A percentile compares a stretch with the other conserved stretches of the same genome.
Conservation (phyloP, 495 filamentous ascomycete genomes). For the Penicillium dipodomyicola region DNA sequence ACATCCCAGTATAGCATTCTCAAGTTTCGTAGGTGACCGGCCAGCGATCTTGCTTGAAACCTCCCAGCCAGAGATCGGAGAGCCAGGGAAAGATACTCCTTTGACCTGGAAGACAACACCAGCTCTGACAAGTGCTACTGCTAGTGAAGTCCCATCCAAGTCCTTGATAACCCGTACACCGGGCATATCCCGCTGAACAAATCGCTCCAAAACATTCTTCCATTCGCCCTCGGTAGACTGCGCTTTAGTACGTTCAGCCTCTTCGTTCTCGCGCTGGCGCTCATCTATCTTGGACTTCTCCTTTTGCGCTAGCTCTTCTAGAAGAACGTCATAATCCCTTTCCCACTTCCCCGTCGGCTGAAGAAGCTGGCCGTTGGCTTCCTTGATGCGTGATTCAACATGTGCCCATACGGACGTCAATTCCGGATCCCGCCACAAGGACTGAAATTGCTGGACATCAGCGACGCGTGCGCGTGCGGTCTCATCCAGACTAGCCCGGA, state of each 20-base stretch:
- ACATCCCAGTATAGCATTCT: conserved; percentile 33
- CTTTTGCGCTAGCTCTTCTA: conserved; percentile 31
- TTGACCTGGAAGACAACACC: conserved; percentile 38
- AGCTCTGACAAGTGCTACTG: conserved; percentile 33
- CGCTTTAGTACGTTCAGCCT: conserved; percentile 29
- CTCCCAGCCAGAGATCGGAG: conserved; percentile 33
- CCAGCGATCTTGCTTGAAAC: conserved; percentile 27
- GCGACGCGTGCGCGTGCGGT: conserved; percentile 28
- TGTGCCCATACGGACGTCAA: conserved; percentile 39
- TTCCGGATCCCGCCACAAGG: conserved; percentile 37
- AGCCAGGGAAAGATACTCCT: conserved; percentile 19
- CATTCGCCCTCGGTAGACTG: conserved; percentile 35
- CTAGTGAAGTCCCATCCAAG: conserved; percentile 26
- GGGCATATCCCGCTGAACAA: conserved; percentile 26
- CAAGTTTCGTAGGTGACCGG: conserved; percentile 31
- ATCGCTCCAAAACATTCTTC: conserved; percentile 33
- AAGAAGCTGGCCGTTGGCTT: conserved; percentile 36
- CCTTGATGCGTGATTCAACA: conserved; percentile 35
- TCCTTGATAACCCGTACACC: conserved; percentile 32
- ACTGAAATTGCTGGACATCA: conserved; percentile 34
- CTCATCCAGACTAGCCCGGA: conserved; percentile 30
- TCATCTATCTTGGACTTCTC: conserved; percentile 31
- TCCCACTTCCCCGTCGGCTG: conserved; percentile 45
- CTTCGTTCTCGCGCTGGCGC: conserved; percentile 26
- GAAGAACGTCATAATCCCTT: conserved; percentile 38